Evolutionary conservation across 2,329 filamentous ascomycete species (phyloP), one percentile per base, ranked within the genome.

Genomic region (Diaporthe vexans): DNA sequence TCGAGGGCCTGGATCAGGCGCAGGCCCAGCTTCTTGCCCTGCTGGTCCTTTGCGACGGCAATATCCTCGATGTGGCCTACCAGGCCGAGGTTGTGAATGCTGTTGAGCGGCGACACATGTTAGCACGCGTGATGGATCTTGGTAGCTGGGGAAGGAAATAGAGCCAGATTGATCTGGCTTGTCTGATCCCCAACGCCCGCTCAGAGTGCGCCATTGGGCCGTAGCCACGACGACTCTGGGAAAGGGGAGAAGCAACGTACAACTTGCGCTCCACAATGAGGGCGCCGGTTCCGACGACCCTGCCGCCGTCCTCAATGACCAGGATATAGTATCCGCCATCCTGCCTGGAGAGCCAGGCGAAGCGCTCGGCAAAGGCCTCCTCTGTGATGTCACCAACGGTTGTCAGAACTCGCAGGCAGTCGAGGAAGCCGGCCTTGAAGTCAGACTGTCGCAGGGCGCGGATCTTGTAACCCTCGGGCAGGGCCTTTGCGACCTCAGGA

Each of bases 1-100:
- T 98, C 95, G 81, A 99, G 89, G 10, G 96, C 95, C 86, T 98
- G 94, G 80, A 98, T 98, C 78, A 98, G 93, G 78, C 95, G 91
- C 81, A 98, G 86, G 6, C 97, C 97, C 57, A 98, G 88, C 86
- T 98, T 98, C 91, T 98, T 98, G 79, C 97, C 97, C 85, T 98
- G 97, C 86, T 98, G 95, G 80, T 97, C 94, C 85, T 95, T 95
- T 77, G 94, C 92, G 51, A 99, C 95, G 24, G 96, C 95, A 82
- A 99, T 98, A 82, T 99, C 97, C 84, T 98, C 97, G 84, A 98
- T 98, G 85, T 98, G 97, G 17, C 96, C 97, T 35, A 98, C 96
- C 29, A 93, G 86, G 68, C 94, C 94, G 58, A 97, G 89, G 78
- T 90, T 91, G 83, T 96, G 94, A 79, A 97, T 95, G 83, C 92